phyloP scores from a whole-genome alignment of 768 basidiomycete genomes.

The Trametopsis cervina region DNA sequence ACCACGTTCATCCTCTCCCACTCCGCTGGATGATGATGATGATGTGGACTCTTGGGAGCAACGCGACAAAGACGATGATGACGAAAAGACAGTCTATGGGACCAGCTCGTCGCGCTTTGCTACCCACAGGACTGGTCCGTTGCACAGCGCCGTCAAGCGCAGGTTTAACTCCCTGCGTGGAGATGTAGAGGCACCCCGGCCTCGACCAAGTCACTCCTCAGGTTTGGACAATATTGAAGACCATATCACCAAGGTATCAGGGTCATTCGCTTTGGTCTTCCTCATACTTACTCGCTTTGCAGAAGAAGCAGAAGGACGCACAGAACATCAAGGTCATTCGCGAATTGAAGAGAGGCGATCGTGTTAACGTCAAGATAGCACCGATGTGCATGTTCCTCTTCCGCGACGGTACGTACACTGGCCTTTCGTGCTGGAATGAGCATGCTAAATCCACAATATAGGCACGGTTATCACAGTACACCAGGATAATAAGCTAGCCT shows the following conservation, averaged over 20 bases:
- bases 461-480: slow-evolving; percentile 62
- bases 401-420: slow-evolving; percentile 43
- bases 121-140: slow-evolving; percentile 16
- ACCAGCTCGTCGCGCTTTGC: slow-evolving; percentile 18
- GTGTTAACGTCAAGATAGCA: slow-evolving; percentile 50
- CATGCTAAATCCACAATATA: slow-evolving; percentile 20
- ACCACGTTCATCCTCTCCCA: slow-evolving; percentile 30
- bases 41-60: slow-evolving; percentile 25
- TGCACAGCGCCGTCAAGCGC: slow-evolving; percentile 8
- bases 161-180: slow-evolving; percentile 6
- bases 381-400: slow-evolving; percentile 66
- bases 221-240: not conserved
- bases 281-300: too few relatives aligned
- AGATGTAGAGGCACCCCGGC: slow-evolving; percentile 4
- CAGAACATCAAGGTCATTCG: slow-evolving; percentile 23
- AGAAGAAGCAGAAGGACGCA: slow-evolving; percentile 12
- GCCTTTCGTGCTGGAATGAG: slow-evolving; percentile 1
- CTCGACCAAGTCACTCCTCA: not conserved
- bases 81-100: slow-evolving; percentile 25
- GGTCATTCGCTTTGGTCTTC: not conserved
- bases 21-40: slow-evolving; percentile 15
- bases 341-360: slow-evolving; percentile 44
- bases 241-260: not conserved
- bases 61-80: slow-evolving; percentile 26
- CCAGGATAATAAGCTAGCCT: slow-evolving; percentile 35